Conservation (phyloP, 306 rosid genomes). For the Corylus americana region DNA sequence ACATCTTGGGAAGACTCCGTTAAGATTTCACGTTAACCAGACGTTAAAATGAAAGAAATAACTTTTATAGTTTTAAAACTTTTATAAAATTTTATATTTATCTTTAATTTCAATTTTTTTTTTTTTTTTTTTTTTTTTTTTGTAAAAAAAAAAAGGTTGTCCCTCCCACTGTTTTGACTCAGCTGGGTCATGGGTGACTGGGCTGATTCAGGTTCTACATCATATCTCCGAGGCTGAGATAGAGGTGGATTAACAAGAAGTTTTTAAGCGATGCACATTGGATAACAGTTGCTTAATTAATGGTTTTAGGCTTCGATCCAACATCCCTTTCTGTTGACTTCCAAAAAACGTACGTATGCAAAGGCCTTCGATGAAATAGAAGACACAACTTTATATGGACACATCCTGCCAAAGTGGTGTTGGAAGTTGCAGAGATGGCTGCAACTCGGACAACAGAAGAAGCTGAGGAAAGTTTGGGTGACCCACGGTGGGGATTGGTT, state of each 20-base stretch:
- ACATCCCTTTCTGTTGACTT: background rate
- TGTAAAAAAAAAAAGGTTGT: too few species aligned
- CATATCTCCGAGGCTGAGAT: background rate
- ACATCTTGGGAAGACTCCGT: too few species aligned
- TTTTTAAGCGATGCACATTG: slow-evolving; percentile 26
- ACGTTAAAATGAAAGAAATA: too few species aligned
- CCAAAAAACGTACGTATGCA: slow-evolving; percentile 2
- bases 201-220: slow-evolving; percentile 26
- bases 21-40: too few species aligned
- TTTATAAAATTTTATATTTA: too few species aligned
- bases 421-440: slow-evolving; percentile 51
- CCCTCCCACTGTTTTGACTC: too few species aligned
- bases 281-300: slow-evolving; percentile 15
- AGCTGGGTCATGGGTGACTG: background rate
- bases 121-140: too few species aligned
- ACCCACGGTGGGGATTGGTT: background rate
- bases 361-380: slow-evolving; percentile 26
- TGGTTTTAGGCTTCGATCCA: slow-evolving; percentile 30
- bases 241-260: slow-evolving; percentile 32
- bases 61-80: too few species aligned
- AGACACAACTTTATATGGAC: slow-evolving; percentile 20
- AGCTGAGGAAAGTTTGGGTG: slow-evolving; percentile 25
- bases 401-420: slow-evolving; percentile 5
- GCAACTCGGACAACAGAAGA: slow-evolving; percentile 41
- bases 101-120: too few species aligned